Conservation (phyloP, 768 basidiomycete species). For the Russula lepida region DNA sequence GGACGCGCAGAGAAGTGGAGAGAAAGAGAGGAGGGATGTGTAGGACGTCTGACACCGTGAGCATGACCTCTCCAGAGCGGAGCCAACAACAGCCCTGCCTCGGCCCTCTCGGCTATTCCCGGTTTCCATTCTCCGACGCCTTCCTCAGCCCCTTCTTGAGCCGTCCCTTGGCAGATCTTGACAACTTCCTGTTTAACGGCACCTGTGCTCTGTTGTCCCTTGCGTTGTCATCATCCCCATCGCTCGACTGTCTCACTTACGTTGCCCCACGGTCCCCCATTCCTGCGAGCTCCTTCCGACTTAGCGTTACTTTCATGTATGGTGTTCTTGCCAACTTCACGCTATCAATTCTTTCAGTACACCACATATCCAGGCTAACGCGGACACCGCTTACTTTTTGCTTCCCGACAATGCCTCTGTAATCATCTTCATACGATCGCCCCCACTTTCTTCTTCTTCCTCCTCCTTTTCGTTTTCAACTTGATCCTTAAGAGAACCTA, state of each 20-base stretch:
- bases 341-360: background rate
- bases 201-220: conserved; percentile 43
- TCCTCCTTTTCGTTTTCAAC: conserved; percentile 21
- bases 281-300: conserved; percentile 34
- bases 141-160: conserved; percentile 39
- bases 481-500: conserved; percentile 46
- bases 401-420: conserved; percentile 44
- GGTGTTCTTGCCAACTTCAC: conserved; percentile 38
- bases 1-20: background rate
- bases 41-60: conserved; percentile 3
- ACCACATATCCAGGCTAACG: background rate
- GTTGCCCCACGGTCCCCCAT: conserved; percentile 36
- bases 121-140: conserved; percentile 18
- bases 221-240: background rate
- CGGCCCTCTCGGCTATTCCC: conserved; percentile 10
- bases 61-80: background rate
- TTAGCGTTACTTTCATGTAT: conserved; percentile 65
- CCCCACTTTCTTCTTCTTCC: conserved; percentile 30
- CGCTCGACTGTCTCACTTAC: conserved; percentile 31
- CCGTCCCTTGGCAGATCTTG: conserved; percentile 49
- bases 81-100: background rate
- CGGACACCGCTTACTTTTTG: conserved; percentile 42
- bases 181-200: conserved; percentile 43
- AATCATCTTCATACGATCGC: conserved; percentile 22
- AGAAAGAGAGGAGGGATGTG: background rate